Conservation (phyloP, 2,329 filamentous ascomycete species). For the Diaporthe caulivora region DNA sequence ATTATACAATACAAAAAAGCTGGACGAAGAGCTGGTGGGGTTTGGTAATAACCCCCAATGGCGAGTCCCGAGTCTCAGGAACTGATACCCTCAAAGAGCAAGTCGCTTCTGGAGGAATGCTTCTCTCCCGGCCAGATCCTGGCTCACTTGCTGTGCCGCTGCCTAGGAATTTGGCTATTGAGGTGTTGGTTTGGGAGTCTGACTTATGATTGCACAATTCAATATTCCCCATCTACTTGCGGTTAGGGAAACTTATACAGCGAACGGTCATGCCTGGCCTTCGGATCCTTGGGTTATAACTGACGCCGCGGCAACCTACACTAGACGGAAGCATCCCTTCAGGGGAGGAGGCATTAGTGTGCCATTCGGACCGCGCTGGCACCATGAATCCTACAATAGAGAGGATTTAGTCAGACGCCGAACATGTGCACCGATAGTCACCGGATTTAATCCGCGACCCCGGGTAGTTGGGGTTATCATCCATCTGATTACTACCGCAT, state of each 20-base stretch:
- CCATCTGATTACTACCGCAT: too few species aligned
- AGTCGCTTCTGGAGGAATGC: neutral
- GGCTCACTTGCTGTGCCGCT: neutral
- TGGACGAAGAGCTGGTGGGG: neutral
- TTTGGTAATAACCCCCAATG: neutral
- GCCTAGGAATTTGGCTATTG: neutral
- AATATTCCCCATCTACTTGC: neutral
- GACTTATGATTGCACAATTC: neutral
- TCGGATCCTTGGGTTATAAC: neutral
- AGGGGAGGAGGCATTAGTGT: neutral
- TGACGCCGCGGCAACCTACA: neutral
- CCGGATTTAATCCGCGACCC: too few species aligned
- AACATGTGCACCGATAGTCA: too few species aligned
- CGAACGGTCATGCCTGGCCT: neutral
- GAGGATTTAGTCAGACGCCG: too few species aligned
- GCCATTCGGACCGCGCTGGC: too few species aligned
- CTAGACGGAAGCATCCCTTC: neutral
- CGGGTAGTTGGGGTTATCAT: too few species aligned
- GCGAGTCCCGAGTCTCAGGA: neutral
- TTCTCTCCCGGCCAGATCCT: neutral
- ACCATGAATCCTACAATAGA: too few species aligned
- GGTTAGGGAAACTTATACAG: neutral
- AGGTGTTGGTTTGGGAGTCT: neutral
- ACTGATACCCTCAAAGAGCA: neutral
- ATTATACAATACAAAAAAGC: neutral